Evolutionary conservation across 192 early-diverging fungal genomes (phyloP), one percentile per base, ranked within the genome.

Genomic region (Linnemannia zychae): DNA sequence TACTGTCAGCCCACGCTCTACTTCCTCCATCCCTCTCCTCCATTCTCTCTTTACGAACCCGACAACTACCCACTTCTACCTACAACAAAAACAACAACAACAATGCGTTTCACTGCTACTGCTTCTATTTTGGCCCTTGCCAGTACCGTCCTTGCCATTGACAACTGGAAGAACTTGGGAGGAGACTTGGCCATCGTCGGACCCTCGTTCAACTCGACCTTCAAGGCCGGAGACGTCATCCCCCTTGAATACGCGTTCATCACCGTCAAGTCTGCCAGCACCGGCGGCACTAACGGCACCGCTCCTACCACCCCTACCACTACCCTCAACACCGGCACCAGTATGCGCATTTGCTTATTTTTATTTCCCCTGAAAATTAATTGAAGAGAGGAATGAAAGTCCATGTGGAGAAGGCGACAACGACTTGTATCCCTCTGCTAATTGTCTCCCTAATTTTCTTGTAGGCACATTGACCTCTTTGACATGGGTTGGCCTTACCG

Each of bases 201-300:
- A 0, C 83, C 83, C 20, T 15, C 48, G 34, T 79, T 50, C 53
- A 85, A 85, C 38, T 77, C 83, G 22, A 79, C 83, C 16, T 79
- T 85, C 78, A 85, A 85, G 83, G 83, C 74, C 46, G 83, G 83
- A 68, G 83, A 85, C 74, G 60, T 70, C 31, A 85, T 85, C 38
- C 83, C 83, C 34, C 31, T 85, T 0, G 83, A 85, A 70, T 85
- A 85, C 71, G 70, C 77, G 7, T 85, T 85, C 74, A 75, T 60
- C 49, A 57, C 66, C 36, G 0, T 69, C n/a, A 85, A 79, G 77
- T 71, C 50, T 22, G 77, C 72, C n/a, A 52, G 20, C 60, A 33
- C 12, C 69, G 75, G 66, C 72, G 52, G 20, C 65, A 20, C 17
- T 53, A 79, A 72, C 74, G 57, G 28, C 65, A 82, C 75, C 65